These are phyloP conservation scores for Blastomyces emzantsi DNA, from an alignment of 2,329 filamentous ascomycete species.

Conservation along the genomic window DNA sequence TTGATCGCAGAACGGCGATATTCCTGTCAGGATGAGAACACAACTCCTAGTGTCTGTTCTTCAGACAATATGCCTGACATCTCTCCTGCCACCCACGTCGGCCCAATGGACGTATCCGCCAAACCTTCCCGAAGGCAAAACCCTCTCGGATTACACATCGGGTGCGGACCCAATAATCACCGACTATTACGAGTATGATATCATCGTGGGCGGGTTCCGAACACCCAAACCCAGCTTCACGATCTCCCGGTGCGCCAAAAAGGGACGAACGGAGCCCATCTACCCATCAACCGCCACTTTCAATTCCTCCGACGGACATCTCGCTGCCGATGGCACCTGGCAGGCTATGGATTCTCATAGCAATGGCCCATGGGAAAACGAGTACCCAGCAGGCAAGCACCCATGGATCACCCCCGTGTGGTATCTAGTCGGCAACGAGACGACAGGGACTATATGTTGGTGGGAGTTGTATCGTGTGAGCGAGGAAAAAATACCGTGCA, in stretches of 20 bases:
- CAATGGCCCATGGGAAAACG: background rate
- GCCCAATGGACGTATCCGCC: conserved; percentile 5
- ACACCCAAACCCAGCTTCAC: conserved; percentile 4
- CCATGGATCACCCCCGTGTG: conserved; percentile 1
- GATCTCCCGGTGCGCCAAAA: conserved; percentile 5
- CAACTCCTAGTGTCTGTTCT: no score
- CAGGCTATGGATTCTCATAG: conserved; percentile 1
- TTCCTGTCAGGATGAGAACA: background rate
- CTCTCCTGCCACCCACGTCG: background rate
- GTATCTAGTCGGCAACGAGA: conserved; percentile 1
- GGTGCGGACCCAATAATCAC: background rate
- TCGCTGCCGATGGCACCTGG: conserved; percentile 8
- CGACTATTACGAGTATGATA: conserved; percentile 4
- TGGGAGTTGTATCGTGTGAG: conserved; percentile 4
- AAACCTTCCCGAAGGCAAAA: background rate
- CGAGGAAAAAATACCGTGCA: background rate
- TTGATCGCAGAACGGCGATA: background rate
- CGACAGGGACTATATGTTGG: conserved; percentile 5
- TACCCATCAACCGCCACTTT: conserved; percentile 6
- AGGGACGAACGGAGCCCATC: conserved; percentile 6
- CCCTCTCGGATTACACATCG: conserved; percentile 7
- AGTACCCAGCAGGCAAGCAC: background rate
- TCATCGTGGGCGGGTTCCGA: conserved; percentile 4
- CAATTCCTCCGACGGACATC: conserved; percentile 1
- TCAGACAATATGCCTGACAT: background rate